Percentiles rank a stretch among this genome's conserved stretches.
These are phyloP conservation scores for Pezizomycotina sp. DNA, from an alignment of 2,329 filamentous ascomycete species.

Conservation along the genomic window DNA sequence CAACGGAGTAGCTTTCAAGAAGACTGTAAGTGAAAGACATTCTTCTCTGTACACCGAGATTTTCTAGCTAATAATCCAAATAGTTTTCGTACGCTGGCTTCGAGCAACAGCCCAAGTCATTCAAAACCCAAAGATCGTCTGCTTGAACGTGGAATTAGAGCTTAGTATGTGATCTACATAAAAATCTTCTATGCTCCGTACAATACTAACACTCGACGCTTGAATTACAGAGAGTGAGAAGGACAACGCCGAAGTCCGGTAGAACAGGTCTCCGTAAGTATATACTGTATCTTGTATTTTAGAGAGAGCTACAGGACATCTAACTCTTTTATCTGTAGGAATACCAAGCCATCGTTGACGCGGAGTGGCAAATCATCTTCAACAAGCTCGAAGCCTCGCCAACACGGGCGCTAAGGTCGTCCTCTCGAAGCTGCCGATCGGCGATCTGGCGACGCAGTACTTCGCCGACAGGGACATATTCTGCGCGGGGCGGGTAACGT, in stretches of 20 bases:
- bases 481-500: conserved; percentile 82
- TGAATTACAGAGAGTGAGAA: conserved; percentile 58
- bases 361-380: conserved; percentile 99
- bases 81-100: conserved; percentile 94
- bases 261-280: conserved; percentile 62
- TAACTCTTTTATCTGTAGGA: conserved; percentile 35
- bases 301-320: neutral
- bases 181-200: neutral
- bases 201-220: conserved; percentile 15
- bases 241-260: conserved; percentile 98
- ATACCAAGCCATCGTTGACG: conserved; percentile 97
- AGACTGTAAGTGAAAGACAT: conserved; percentile 41
- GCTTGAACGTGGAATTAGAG: conserved; percentile 93
- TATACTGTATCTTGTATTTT: too few species aligned
- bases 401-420: conserved; percentile 95
- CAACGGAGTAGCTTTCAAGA: conserved; percentile 97
- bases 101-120: conserved; percentile 95
- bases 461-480: conserved; percentile 97
- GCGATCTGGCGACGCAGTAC: conserved; percentile 91
- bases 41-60: neutral
- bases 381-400: conserved; percentile 95
- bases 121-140: conserved; percentile 93
- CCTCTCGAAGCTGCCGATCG: conserved; percentile 90
- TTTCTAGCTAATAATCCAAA: conserved; percentile 1
- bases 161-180: conserved; percentile 37